Evolutionary conservation across 306 rosid species (phyloP).

Genomic region (Cicer judaicum): DNA sequence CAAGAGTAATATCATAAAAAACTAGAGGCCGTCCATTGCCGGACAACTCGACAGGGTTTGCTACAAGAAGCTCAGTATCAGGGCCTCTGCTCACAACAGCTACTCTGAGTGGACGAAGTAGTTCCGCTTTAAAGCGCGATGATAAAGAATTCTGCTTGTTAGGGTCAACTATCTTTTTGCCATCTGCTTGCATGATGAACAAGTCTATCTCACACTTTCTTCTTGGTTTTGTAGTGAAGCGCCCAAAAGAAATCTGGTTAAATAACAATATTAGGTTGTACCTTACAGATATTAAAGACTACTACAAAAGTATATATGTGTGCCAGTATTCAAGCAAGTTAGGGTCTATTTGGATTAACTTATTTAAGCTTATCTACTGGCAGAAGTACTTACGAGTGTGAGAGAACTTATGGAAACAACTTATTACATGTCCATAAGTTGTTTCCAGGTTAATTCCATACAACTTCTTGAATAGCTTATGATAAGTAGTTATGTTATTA

Average conservation of each 20-base stretch:
- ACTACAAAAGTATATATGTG: not conserved
- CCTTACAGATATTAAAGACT: slow-evolving; percentile 31
- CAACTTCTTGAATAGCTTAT: no score
- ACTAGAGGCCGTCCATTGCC: slow-evolving; percentile 97
- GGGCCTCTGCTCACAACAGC: slow-evolving; percentile 84
- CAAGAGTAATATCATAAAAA: slow-evolving; percentile 82
- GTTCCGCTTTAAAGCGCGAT: slow-evolving; percentile 72
- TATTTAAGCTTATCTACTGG: no score
- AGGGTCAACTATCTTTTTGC: slow-evolving; percentile 82
- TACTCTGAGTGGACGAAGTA: slow-evolving; percentile 84
- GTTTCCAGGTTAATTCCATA: no score
- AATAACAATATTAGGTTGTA: slow-evolving; percentile 42
- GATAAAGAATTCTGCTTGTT: slow-evolving; percentile 75
- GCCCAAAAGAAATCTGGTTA: slow-evolving; percentile 89
- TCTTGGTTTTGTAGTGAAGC: slow-evolving; percentile 64
- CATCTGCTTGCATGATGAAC: slow-evolving; percentile 91
- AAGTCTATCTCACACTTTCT: slow-evolving; percentile 84
- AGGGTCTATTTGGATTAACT: no score
- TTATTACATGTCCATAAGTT: no score
- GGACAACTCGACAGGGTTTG: slow-evolving; percentile 91
- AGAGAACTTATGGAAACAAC: no score
- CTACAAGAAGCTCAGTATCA: slow-evolving; percentile 82
- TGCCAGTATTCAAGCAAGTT: no score
- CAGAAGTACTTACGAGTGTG: no score
- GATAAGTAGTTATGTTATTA: no score